Evolutionary conservation across 2,329 filamentous ascomycete genomes (phyloP), one percentile per base, ranked within the genome.

Genomic region (Cladosporium sp.): DNA sequence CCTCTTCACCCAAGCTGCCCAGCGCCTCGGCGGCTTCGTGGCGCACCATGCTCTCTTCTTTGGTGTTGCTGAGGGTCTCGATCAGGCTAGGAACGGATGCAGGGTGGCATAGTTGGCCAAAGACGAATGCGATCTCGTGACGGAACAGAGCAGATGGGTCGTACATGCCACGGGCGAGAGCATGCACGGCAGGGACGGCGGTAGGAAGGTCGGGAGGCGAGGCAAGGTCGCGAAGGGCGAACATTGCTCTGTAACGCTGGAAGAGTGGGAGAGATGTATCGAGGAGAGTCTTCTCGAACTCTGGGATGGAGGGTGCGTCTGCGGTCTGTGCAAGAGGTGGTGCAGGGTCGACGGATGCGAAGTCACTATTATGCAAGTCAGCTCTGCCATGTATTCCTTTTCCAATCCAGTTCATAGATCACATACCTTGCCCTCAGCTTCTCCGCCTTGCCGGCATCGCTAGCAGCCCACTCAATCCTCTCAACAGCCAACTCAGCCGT

Each of bases 51-150:
- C 93, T 93, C 28, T 88, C 90, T 81, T 99, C 95, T 65, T 91
- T 84, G 59, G 86, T 81, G 77, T 99, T 85, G 73, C 90, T 90
- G 67, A 99, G 83, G 1, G 91, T 88, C 61, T 87, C 87, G 18
- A 90, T 90, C 66, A 99, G 86, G 67, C 92, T 92, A 4, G 95
- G 93, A 71, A 99, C 97, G 1, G 93, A 97, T n/a, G 94, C 94
- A 1, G 95, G 95, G 76, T 99, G 95, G 65, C 91, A 93, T 62
- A 99, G 85, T 79, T 99, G 95, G 65, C 95, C 95, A 73, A 99
- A 99, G 15, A 99, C 95, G 77, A 99, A 99, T 15, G 95, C 95
- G 71, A 99, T 93, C 78, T 99, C 95, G 81, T 99, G 95, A 71
- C 95, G 90, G 85, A 99, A 98, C 8, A 99, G 87, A 5, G 93